phyloP scores from a whole-genome alignment of 495 filamentous ascomycete genomes.

The Mytilinidion resinicola region DNA sequence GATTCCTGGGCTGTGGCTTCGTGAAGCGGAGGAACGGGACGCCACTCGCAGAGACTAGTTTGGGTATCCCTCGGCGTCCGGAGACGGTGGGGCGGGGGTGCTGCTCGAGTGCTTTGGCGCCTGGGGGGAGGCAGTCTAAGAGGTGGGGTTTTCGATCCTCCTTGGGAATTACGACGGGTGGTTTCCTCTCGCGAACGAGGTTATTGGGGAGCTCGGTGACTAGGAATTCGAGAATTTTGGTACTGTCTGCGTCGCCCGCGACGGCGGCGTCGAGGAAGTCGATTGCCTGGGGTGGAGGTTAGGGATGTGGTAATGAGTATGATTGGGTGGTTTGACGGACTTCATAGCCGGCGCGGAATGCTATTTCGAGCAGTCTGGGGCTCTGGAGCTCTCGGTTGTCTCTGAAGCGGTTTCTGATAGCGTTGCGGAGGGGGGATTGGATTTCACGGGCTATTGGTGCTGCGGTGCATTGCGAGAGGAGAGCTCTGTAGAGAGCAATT shows the following conservation, averaged over 20 bases:
- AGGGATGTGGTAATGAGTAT: not conserved
- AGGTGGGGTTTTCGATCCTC: not conserved
- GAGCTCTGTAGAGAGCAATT: conserved; percentile 65
- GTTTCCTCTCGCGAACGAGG: conserved; percentile 10
- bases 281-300: conserved; percentile 36
- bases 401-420: conserved; percentile 52
- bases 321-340: conserved; percentile 37
- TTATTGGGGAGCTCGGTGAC: conserved; percentile 19
- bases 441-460: conserved; percentile 42
- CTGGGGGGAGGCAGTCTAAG: conserved; percentile 34
- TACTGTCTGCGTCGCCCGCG: conserved; percentile 20
- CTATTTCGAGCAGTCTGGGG: conserved; percentile 26
- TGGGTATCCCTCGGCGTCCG: conserved; percentile 55
- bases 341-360: conserved; percentile 56
- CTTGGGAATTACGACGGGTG: not conserved
- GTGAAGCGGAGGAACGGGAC: conserved; percentile 65
- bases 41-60: conserved; percentile 50
- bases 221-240: conserved; percentile 15
- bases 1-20: conserved; percentile 58
- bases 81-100: conserved; percentile 42
- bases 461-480: conserved; percentile 54
- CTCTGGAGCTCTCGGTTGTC: conserved; percentile 49
- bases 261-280: conserved; percentile 33
- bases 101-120: conserved; percentile 32
- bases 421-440: conserved; percentile 38